Evolutionary conservation across 176 grass and related monocot genomes (phyloP), one percentile per base, ranked within the genome.

Genomic region (Hordeum marinum): DNA sequence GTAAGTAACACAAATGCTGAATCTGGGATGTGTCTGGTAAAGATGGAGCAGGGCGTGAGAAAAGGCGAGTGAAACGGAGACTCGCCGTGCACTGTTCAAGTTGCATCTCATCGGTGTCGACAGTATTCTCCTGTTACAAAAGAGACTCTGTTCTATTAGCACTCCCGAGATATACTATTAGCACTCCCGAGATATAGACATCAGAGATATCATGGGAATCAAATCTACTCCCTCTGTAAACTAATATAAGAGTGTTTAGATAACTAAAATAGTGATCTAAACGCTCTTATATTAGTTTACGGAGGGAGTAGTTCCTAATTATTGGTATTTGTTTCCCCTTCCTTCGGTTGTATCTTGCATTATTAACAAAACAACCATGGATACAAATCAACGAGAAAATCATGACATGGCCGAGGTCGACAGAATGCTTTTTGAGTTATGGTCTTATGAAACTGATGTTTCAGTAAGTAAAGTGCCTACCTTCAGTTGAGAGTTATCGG

Each of bases 401-500:
- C n/a, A 23, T 42, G 41, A 11, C 8, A 42, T 42, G 41, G 9
- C 29, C 29, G 29, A 29, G 29, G 29, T 29, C 29, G 29, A 2
- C 29, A 29, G 29, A 29, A 29, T 42, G 9, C 41, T 29, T 61
- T 21, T 14, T 39, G 2, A 32, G 25, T 62, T 83, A 77, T 37
- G 36, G 36, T 37, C 36, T 37, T 37, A 37, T 60, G 3, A 9
- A 42, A 42, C 10, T 42, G 41, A 11, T 42, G 41, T 42, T 42
- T 42, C 25, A 42, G 36, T 37, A 37, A 37, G 36, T 37, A 37
- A 1, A n/a, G n/a, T n/a, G n/a, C n/a, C 20, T 77, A 92, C 90
- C 80, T 89, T 89, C 4, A 92, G 34, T 21, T 87, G 55, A 12
- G 43, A 6, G 17, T 87, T 86, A 81, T 94, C 86, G 3, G 35